Base-by-base conservation (phyloP, 2,329 filamentous ascomycete species). In the Xylariales sp. region DNA sequence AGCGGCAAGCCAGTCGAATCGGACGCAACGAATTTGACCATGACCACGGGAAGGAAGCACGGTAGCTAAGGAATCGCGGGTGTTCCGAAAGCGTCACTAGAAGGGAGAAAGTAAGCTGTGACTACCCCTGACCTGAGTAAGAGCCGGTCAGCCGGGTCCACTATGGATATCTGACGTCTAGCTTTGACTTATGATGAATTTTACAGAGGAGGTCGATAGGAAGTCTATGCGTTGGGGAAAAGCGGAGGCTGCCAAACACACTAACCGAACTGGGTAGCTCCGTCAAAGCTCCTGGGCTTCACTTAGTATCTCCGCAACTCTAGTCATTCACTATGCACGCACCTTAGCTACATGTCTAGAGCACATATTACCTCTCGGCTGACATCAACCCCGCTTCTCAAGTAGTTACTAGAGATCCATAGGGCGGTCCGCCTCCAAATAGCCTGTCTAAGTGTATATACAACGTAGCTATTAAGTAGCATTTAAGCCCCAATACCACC, bases 21-120 rank as follows among this genome's bases (percentile, higher is more conserved):
- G 10, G 74, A 73, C 40, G 69, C 73, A 43, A 81, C 71, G 54
- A 80, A 81, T 52, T 71, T 77, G 57, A 80, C 74, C 56, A 63
- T 62, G 42, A 19, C 25, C 36, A 20, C 12, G 22, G 19, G 19
- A 22, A 14, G 28, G 29, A 6, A 22, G 16, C 14, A 27, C 8
- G 24, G 24, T n/a, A n/a, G n/a, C n/a, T n/a, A n/a, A n/a, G n/a
- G n/a, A n/a, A n/a, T n/a, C n/a, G n/a, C n/a, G n/a, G n/a, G n/a
- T n/a, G n/a, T n/a, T n/a, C n/a, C n/a, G n/a, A n/a, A n/a, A n/a
- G n/a, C n/a, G n/a, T n/a, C n/a, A n/a, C n/a, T n/a, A n/a, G n/a
- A n/a, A n/a, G n/a, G n/a, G n/a, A n/a, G n/a, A n/a, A n/a, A n/a
- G n/a, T n/a, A n/a, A n/a, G n/a, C n/a, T 20, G 16, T 34, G 11